Conservation (phyloP, 208 protist species). For the Trichomonas gallinae region DNA sequence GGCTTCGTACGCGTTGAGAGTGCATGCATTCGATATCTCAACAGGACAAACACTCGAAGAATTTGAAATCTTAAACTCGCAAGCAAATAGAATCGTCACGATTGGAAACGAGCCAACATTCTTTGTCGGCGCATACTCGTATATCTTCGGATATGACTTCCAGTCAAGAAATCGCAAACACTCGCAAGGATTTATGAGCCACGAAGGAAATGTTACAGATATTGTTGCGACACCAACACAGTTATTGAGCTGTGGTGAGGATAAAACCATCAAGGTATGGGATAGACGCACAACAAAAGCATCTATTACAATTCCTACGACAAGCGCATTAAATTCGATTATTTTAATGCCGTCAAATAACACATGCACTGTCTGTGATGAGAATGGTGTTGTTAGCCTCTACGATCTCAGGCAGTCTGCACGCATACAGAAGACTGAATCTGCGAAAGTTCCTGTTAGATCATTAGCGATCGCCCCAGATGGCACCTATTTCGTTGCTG, state of each 20-base stretch:
- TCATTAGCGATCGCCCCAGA: neutral
- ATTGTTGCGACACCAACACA: neutral
- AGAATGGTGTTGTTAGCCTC: neutral
- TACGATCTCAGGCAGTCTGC: neutral
- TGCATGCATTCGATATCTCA: neutral
- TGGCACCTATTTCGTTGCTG: neutral
- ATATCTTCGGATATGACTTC: neutral
- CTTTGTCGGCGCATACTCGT: neutral
- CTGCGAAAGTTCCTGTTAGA: neutral
- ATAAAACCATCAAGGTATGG: neutral
- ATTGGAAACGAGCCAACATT: neutral
- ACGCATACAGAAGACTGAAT: neutral
- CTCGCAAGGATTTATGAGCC: neutral
- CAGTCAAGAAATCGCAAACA: neutral
- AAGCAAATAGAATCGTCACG: neutral
- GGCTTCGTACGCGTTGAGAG: neutral
- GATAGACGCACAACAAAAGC: neutral
- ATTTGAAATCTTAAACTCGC: neutral
- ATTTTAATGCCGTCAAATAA: neutral
- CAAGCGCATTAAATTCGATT: neutral
- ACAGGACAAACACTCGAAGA: neutral
- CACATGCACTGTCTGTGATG: neutral
- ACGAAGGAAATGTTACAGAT: slow-evolving; percentile 12
- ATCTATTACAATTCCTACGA: neutral
- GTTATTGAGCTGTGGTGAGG: neutral